Percentiles rank a stretch among this genome's conserved stretches.
These are phyloP conservation scores for Rhizophora mangle DNA, from an alignment of 345 rosid genomes.

Conservation along the genomic window DNA sequence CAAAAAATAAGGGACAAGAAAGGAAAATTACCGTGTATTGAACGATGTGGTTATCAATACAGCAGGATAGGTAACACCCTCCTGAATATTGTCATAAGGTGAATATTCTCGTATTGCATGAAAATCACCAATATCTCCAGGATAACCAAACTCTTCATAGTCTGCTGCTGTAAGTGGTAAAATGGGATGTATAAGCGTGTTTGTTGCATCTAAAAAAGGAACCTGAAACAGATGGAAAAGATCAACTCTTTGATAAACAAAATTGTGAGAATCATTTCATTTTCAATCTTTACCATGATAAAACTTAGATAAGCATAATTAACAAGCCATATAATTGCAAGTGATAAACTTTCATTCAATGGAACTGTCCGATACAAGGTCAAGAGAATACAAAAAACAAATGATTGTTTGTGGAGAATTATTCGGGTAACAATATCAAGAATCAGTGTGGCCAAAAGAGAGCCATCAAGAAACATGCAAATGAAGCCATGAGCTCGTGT, in stretches of 20 bases:
- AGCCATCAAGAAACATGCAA: not conserved
- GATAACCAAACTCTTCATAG: constrained; percentile 90
- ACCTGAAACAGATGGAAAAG: constrained; percentile 45
- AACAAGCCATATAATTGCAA: not conserved
- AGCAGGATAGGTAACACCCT: constrained; percentile 71
- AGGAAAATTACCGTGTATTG: constrained; percentile 57
- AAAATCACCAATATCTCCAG: constrained; percentile 74
- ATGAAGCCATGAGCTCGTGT: not conserved
- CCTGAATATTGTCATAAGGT: constrained; percentile 81
- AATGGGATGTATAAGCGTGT: constrained; percentile 75
- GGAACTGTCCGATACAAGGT: not conserved
- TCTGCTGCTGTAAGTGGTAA: constrained; percentile 73
- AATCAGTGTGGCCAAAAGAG: too few species aligned
- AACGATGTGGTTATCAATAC: constrained; percentile 80
- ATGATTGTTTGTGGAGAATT: too few species aligned
- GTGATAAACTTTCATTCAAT: not conserved
- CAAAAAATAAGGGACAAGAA: too few species aligned
- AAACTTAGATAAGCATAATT: not conserved
- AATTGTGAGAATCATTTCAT: not conserved
- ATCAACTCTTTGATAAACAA: not conserved
- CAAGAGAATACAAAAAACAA: not conserved
- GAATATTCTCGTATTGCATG: constrained; percentile 67
- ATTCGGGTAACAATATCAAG: too few species aligned
- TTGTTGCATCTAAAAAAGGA: constrained; percentile 87
- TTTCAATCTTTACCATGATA: not conserved